Conservation (phyloP, 2,329 filamentous ascomycete species). For the Paracoccidioides brasiliensis region DNA sequence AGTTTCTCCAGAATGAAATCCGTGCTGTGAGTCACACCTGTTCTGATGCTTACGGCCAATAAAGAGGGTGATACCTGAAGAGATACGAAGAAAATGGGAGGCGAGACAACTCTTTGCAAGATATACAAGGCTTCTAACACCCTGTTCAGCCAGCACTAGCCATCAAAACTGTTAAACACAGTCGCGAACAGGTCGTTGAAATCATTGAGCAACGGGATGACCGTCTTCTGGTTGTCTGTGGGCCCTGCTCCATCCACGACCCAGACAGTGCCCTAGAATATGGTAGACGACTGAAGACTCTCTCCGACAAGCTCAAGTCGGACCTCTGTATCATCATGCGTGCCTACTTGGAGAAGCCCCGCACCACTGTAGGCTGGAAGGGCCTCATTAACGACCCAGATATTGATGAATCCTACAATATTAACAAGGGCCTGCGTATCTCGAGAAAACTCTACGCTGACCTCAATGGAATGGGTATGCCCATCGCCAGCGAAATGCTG, state of each 20-base stretch:
- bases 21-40: conserved; percentile 48
- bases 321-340: conserved; percentile 94
- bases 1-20: conserved; percentile 75
- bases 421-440: conserved; percentile 93
- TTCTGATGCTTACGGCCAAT: conserved; percentile 15
- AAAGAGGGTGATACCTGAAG: neutral
- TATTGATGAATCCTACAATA: conserved; percentile 93
- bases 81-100: neutral
- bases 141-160: conserved; percentile 24
- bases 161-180: conserved; percentile 30
- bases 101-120: neutral
- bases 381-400: conserved; percentile 98
- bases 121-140: neutral
- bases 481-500: conserved; percentile 95
- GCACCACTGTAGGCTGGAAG: conserved; percentile 98
- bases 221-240: conserved; percentile 84
- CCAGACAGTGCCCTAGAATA: conserved; percentile 81
- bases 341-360: conserved; percentile 96
- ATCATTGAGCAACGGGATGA: conserved; percentile 66
- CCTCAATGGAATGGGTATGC: conserved; percentile 74
- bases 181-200: conserved; percentile 46
- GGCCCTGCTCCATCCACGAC: conserved; percentile 96
- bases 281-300: conserved; percentile 59
- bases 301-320: conserved; percentile 65
- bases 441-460: conserved; percentile 91